Evolutionary conservation across 2,329 filamentous ascomycete species (phyloP), one percentile per base, ranked within the genome.

Genomic region (Incumbomyces delicatus): DNA sequence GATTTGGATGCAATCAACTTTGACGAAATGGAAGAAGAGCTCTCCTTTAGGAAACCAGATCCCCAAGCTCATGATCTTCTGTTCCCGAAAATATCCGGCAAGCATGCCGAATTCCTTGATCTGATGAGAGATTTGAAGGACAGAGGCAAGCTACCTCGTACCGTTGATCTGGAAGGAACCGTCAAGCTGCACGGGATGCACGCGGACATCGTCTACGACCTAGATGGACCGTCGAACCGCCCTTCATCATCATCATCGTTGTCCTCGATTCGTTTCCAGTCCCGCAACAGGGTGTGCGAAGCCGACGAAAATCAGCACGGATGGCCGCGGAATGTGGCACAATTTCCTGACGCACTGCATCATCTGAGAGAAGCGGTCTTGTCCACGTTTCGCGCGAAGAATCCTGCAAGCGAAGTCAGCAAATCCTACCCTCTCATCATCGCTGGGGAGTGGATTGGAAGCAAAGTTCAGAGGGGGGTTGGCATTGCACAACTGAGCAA

Each of bases 111-210:
- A 8, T 44, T 44, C 18, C 41, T 44, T 8, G 3, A 16, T 16
- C 30, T 35, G 14, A 31, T 44, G 10, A 31, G 31, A 22, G 2
- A 36, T 27, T 31, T 44, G 7, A 44, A 44, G 22, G 30, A 35
- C 16, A 10, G 27, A 20, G 17, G 27, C 17, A 35, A 44, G 18
- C 31, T 35, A 2, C 41, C 31, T 2, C 10, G 12, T 3, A 27
- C 22, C 2, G 14, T 44, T 27, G 17, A 33, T 10, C 18, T 44
- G 12, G 31, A 35, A 22, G 41, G 41, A 22, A 44, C 41, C 3
- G 32, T 36, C 30, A 44, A 44, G 27, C 17, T 44, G 14, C 41
- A 44, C 31, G 41, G 41, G n/a, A 44, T 44, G 41, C 41, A 44
- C 32, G 41, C 31, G 2, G 41, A 44, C n/a, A 44, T 44, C 17